phyloP scores from a whole-genome alignment of 2,329 filamentous ascomycete species.

The Fusarium musae region DNA sequence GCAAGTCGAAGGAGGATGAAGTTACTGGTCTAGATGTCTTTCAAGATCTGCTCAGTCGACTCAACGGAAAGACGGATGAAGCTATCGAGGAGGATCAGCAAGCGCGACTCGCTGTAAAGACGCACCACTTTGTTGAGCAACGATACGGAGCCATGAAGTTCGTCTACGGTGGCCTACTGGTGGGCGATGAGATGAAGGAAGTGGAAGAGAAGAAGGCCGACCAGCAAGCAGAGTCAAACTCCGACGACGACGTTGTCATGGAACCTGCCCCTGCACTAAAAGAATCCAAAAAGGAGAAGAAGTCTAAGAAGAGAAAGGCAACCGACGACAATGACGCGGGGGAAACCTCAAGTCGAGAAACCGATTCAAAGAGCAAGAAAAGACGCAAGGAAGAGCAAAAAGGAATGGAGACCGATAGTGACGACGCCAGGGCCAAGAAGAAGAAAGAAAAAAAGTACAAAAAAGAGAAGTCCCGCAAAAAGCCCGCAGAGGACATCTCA shows the following conservation, averaged over 20 bases:
- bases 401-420: constrained; percentile 45
- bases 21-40: constrained; percentile 89
- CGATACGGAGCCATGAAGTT: constrained; percentile 87
- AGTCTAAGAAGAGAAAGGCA: constrained; percentile 62
- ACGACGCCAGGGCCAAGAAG: constrained; percentile 39
- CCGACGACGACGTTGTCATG: constrained; percentile 37
- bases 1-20: constrained; percentile 77
- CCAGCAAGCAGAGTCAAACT: constrained; percentile 15
- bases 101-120: constrained; percentile 74
- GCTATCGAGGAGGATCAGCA: constrained; percentile 76
- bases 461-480: constrained; percentile 53
- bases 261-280: constrained; percentile 39
- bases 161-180: constrained; percentile 81
- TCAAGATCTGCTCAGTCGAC: constrained; percentile 83
- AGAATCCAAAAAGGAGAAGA: constrained; percentile 56
- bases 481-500: constrained; percentile 32
- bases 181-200: constrained; percentile 66
- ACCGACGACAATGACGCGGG: constrained; percentile 51
- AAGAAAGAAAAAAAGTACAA: constrained; percentile 55
- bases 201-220: constrained; percentile 37
- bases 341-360: constrained; percentile 46
- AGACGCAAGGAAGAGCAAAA: constrained; percentile 52
- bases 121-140: constrained; percentile 77
- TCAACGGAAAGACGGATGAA: constrained; percentile 88
- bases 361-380: constrained; percentile 51